These are phyloP conservation scores for Sporobolomyces pararoseus DNA, from an alignment of 768 basidiomycete species.

Conservation along the genomic window DNA sequence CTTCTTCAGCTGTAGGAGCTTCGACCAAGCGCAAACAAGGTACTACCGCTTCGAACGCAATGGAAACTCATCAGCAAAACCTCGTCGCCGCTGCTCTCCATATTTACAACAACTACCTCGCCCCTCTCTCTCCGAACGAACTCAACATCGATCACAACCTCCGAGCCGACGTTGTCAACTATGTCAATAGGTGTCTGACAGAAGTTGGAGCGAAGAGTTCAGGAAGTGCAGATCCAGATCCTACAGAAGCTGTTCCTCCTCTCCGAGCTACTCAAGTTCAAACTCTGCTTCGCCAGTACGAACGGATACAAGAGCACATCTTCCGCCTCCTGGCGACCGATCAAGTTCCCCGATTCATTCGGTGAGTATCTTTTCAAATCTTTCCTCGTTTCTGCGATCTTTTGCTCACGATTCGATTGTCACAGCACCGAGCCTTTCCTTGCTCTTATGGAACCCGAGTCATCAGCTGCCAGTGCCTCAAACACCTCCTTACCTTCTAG, in stretches of 20 bases:
- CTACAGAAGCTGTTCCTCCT: slow-evolving; percentile 57
- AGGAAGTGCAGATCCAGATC: slow-evolving; percentile 1
- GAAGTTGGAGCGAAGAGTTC: slow-evolving; percentile 52
- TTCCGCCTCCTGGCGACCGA: slow-evolving; percentile 98
- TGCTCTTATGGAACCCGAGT: slow-evolving; percentile 32
- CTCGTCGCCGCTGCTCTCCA: slow-evolving; percentile 85
- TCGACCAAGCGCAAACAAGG: slow-evolving; percentile 30
- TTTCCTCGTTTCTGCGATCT: neutral
- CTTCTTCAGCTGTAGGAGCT: slow-evolving; percentile 70
- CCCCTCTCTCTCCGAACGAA: slow-evolving; percentile 89
- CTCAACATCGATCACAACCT: slow-evolving; percentile 97
- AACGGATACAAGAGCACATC: slow-evolving; percentile 92
- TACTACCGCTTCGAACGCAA: slow-evolving; percentile 55
- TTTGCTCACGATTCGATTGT: neutral
- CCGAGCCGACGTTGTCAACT: slow-evolving; percentile 87
- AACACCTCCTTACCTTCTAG: neutral
- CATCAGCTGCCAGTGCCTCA: slow-evolving; percentile 5
- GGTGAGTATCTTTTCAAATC: slow-evolving; percentile 21
- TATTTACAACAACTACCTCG: slow-evolving; percentile 87
- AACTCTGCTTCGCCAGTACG: slow-evolving; percentile 86
- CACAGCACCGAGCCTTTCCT: slow-evolving; percentile 41
- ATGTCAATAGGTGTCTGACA: slow-evolving; percentile 83
- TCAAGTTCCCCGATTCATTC: slow-evolving; percentile 77
- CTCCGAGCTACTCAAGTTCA: slow-evolving; percentile 95
- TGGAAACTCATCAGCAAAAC: slow-evolving; percentile 95